Conservation (phyloP, 306 rosid species). For the Fragaria iinumae region DNA sequence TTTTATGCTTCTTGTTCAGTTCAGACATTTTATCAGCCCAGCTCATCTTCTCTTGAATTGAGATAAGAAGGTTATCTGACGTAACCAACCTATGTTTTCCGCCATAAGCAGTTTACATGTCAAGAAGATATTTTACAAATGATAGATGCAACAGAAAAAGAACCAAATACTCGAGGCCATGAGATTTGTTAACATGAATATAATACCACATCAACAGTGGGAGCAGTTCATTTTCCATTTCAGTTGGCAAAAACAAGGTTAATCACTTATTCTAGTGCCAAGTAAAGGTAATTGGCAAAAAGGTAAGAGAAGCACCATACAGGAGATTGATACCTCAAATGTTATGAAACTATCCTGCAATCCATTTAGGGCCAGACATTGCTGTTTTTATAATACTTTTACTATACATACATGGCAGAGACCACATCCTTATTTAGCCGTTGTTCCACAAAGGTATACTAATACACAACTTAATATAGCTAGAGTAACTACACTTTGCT, state of each 20-base stretch:
- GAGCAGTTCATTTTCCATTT: background rate
- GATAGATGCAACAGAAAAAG: background rate
- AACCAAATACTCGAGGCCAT: background rate
- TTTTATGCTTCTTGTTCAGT: slow-evolving; percentile 73
- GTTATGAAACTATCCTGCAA: background rate
- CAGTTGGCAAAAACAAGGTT: background rate
- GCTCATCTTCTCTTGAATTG: slow-evolving; percentile 93
- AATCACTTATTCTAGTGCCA: background rate
- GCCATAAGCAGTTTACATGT: slow-evolving; percentile 2
- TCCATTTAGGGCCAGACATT: background rate
- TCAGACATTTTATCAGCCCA: slow-evolving; percentile 94
- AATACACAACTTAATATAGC: background rate
- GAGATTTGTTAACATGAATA: background rate
- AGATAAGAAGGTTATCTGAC: slow-evolving; percentile 70
- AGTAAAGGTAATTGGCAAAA: background rate
- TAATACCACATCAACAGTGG: too few species aligned
- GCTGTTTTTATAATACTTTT: background rate
- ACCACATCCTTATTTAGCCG: background rate
- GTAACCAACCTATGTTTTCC: slow-evolving; percentile 68
- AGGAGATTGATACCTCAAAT: background rate
- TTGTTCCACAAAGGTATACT: slow-evolving; percentile 5
- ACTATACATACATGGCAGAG: background rate
- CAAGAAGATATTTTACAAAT: slow-evolving; percentile 17
- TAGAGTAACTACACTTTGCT: background rate
- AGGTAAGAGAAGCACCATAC: background rate